Conservation (phyloP, 345 rosid genomes). For the Eucalyptus melliodora region DNA sequence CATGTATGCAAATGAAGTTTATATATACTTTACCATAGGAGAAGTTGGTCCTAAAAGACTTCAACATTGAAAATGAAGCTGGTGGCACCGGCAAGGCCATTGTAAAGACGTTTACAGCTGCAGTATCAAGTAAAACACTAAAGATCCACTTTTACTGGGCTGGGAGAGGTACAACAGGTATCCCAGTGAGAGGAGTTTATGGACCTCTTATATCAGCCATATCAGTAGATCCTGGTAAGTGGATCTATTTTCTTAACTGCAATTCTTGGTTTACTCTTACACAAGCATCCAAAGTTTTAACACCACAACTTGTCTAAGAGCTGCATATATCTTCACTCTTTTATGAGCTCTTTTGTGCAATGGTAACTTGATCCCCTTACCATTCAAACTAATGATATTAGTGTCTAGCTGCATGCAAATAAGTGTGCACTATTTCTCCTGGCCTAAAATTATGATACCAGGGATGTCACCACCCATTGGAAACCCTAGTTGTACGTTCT, state of each 20-base stretch:
- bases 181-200: constrained; percentile 54
- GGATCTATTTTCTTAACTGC: not conserved
- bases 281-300: not conserved
- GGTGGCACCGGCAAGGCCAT: constrained; percentile 40
- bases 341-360: not conserved
- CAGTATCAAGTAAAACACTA: constrained; percentile 22
- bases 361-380: not conserved
- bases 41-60: constrained; percentile 37
- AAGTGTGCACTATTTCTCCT: not conserved
- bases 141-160: constrained; percentile 70
- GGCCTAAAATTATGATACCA: not conserved
- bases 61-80: constrained; percentile 51
- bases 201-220: constrained; percentile 81
- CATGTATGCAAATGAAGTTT: not conserved
- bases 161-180: constrained; percentile 68
- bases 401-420: not conserved
- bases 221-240: constrained; percentile 51
- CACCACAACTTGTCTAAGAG: not conserved
- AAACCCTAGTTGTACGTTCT: not conserved
- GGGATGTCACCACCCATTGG: not conserved
- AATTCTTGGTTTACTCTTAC: not conserved
- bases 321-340: not conserved
- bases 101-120: constrained; percentile 11
- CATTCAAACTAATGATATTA: not conserved
- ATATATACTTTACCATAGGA: constrained; percentile 14